phyloP scores from a whole-genome alignment of 1,139 yeast species.

The Yamadazyma siamensis region DNA sequence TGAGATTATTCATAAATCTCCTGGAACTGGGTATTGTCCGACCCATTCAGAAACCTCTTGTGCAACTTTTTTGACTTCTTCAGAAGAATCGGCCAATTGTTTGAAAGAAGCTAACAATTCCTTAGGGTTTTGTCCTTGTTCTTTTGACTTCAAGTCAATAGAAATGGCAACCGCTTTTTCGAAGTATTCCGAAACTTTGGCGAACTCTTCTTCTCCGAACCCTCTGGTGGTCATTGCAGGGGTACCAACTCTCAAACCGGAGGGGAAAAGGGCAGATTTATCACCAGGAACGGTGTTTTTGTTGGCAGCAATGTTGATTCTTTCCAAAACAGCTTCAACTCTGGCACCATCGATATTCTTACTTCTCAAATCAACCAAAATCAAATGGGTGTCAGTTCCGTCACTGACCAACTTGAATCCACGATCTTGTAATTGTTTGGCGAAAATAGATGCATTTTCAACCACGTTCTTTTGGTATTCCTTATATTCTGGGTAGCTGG shows the following conservation, averaged over 20 bases:
- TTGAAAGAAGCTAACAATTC: slow-evolving; percentile 65
- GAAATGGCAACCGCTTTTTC: slow-evolving; percentile 74
- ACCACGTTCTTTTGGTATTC: slow-evolving; percentile 82
- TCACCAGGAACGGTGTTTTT: slow-evolving; percentile 97
- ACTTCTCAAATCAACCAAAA: slow-evolving; percentile 78
- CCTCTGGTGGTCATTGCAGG: slow-evolving; percentile 99
- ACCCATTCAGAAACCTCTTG: slow-evolving; percentile 67
- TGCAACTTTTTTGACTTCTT: slow-evolving; percentile 56
- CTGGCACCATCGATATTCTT: slow-evolving; percentile 94
- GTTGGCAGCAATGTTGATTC: slow-evolving; percentile 89
- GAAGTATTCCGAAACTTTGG: slow-evolving; percentile 72
- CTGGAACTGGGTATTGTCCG: slow-evolving; percentile 73
- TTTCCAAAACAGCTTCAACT: slow-evolving; percentile 86
- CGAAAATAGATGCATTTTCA: slow-evolving; percentile 75
- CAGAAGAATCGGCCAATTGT: slow-evolving; percentile 55
- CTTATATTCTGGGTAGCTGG: slow-evolving; percentile 78
- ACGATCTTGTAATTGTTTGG: slow-evolving; percentile 58
- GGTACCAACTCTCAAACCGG: slow-evolving; percentile 94
- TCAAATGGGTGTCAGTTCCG: slow-evolving; percentile 94
- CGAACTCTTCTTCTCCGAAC: slow-evolving; percentile 73
- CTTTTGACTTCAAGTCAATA: slow-evolving; percentile 54
- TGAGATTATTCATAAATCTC: slow-evolving; percentile 44
- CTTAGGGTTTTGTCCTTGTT: slow-evolving; percentile 58
- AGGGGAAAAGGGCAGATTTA: slow-evolving; percentile 90
- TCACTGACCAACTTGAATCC: slow-evolving; percentile 83